A percentile compares a stretch with the other conserved stretches of the same genome.
Conservation (phyloP, 768 basidiomycete genomes). For the Termitomyces sp. region DNA sequence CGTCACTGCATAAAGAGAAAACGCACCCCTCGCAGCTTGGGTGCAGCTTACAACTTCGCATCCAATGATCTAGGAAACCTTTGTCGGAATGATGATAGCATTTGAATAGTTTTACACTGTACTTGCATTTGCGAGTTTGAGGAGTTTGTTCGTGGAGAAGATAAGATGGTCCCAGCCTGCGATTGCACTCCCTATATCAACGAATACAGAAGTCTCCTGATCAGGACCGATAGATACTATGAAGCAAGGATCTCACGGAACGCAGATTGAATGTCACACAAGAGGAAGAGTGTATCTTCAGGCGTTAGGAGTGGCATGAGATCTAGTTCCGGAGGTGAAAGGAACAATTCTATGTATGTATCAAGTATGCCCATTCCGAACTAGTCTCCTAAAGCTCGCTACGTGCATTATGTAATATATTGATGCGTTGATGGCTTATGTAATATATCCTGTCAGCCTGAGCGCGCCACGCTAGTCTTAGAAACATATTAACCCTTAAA, state of each 20-base stretch:
- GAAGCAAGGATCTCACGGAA: constrained; percentile 15
- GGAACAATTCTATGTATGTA: no score
- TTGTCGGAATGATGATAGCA: neutral
- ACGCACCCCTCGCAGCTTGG: constrained; percentile 15
- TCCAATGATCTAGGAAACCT: constrained; percentile 10
- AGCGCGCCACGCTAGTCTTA: no score
- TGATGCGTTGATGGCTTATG: no score
- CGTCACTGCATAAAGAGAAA: neutral
- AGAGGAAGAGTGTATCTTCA: constrained; percentile 15
- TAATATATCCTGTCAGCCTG: no score
- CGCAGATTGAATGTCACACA: constrained; percentile 17
- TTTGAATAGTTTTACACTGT: neutral
- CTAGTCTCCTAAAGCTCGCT: no score
- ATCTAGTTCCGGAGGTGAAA: no score
- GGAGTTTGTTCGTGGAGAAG: constrained; percentile 18
- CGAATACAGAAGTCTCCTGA: neutral
- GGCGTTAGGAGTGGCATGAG: constrained; percentile 17
- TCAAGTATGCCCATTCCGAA: no score
- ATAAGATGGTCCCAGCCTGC: constrained; percentile 17
- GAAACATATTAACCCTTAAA: no score
- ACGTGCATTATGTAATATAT: no score
- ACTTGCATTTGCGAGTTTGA: constrained; percentile 20
- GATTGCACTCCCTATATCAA: constrained; percentile 14
- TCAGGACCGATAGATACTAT: neutral
- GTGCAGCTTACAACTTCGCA: constrained; percentile 19